Percentiles rank a stretch among this genome's conserved stretches.
Evolutionary conservation across 305 asterid species (phyloP).

Genomic region (Solanum hybrid): DNA sequence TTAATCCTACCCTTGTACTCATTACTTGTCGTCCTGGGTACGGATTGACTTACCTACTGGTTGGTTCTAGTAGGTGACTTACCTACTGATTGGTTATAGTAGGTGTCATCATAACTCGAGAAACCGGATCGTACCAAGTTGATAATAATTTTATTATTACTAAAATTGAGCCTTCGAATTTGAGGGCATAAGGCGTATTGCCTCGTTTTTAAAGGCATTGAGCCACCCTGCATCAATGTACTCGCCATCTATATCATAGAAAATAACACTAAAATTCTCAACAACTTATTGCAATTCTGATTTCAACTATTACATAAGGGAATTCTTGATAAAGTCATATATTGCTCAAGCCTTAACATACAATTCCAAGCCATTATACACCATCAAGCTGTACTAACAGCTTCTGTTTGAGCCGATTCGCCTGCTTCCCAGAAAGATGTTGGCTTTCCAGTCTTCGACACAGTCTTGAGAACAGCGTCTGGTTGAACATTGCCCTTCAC

Average conservation of each 20-base stretch:
- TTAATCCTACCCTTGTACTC: not conserved
- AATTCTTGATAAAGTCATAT: not conserved
- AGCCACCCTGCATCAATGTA: not conserved
- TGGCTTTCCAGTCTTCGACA: slow-evolving; percentile 70
- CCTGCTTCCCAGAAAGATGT: slow-evolving; percentile 66
- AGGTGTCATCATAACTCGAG: not conserved
- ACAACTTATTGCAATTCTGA: not conserved
- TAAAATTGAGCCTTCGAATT: not conserved
- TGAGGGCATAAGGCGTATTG: not conserved
- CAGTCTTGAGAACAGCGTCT: slow-evolving; percentile 64
- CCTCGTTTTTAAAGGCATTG: not conserved
- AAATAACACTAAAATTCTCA: not conserved
- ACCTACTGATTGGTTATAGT: not conserved
- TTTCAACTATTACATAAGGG: not conserved
- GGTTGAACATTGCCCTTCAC: slow-evolving; percentile 69
- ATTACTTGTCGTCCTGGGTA: not conserved
- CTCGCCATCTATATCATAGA: not conserved
- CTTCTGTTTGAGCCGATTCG: slow-evolving; percentile 31
- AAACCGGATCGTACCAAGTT: rapidly evolving
- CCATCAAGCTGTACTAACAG: not conserved
- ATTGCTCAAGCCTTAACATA: not conserved
- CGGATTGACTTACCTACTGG: not conserved
- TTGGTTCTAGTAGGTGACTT: no score
- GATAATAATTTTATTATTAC: no score
- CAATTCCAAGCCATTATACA: not conserved